Conservation (phyloP, 78 protist genomes). For the Planoprotostelium fungivorum region DNA sequence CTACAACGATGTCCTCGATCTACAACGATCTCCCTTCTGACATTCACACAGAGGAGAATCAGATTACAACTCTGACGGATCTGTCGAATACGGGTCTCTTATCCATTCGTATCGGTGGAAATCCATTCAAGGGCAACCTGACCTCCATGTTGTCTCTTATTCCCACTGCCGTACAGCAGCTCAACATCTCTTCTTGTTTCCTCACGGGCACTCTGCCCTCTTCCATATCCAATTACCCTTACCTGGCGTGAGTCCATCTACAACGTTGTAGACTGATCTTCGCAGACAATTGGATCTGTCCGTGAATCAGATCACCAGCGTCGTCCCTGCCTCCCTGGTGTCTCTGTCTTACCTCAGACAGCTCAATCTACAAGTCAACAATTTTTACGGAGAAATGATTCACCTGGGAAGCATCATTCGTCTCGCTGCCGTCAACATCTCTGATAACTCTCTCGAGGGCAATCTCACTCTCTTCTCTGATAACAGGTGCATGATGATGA, state of each 20-base stretch:
- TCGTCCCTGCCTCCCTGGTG: not conserved
- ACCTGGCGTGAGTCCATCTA: not conserved
- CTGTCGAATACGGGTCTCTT: too few relatives aligned
- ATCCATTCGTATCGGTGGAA: too few relatives aligned
- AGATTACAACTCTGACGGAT: too few relatives aligned
- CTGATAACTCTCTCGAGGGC: not conserved
- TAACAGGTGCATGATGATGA: not conserved
- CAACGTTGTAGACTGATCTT: not conserved
- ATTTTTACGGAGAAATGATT: not conserved
- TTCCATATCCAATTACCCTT: not conserved
- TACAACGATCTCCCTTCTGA: too few relatives aligned
- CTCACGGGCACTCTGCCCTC: not conserved
- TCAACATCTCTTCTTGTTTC: not conserved
- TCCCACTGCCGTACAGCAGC: not conserved
- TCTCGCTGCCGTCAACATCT: not conserved
- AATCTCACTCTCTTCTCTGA: not conserved
- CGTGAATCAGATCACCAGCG: not conserved
- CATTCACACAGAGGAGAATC: too few relatives aligned
- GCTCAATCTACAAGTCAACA: not conserved
- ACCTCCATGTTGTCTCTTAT: not conserved
- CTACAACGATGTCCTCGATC: too few relatives aligned
- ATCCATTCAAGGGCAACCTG: too few relatives aligned
- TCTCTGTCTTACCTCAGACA: not conserved
- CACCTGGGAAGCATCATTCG: not conserved
- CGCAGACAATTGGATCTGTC: not conserved